Evolutionary conservation across 345 rosid species (phyloP).

Genomic region (Boechera divaricarpa): DNA sequence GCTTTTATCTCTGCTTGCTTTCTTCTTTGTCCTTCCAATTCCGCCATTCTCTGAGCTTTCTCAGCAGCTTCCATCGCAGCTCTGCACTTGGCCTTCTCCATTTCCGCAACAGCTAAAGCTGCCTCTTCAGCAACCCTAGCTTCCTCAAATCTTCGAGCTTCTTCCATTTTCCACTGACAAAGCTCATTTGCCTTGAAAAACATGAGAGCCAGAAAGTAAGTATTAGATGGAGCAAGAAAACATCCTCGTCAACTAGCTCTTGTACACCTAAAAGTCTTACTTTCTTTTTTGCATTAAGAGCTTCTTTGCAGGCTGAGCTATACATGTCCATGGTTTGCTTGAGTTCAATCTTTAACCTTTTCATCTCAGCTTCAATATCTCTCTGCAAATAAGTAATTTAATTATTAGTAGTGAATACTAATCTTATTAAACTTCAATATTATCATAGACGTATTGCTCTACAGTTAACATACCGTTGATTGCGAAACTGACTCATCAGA

Average conservation of each 20-base stretch:
- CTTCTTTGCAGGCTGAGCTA: slow-evolving; percentile 89
- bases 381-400: slow-evolving; percentile 50
- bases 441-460: neutral
- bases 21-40: slow-evolving; percentile 69
- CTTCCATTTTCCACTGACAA: slow-evolving; percentile 69
- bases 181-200: slow-evolving; percentile 72
- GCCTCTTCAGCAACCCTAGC: slow-evolving; percentile 77
- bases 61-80: slow-evolving; percentile 89
- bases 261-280: slow-evolving; percentile 49
- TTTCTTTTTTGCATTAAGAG: slow-evolving; percentile 73
- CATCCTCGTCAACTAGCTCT: slow-evolving; percentile 23
- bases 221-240: slow-evolving; percentile 20
- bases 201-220: slow-evolving; percentile 3
- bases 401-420: slow-evolving; percentile 14
- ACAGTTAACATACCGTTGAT: slow-evolving; percentile 48
- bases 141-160: slow-evolving; percentile 69
- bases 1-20: slow-evolving; percentile 76
- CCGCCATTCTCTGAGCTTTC: slow-evolving; percentile 73
- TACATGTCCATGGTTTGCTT: slow-evolving; percentile 95
- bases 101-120: slow-evolving; percentile 76
- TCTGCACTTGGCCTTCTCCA: slow-evolving; percentile 86
- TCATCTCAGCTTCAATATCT: slow-evolving; percentile 85
- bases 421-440: neutral
- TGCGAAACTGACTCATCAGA: slow-evolving; percentile 43
- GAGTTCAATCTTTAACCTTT: slow-evolving; percentile 80